These are phyloP conservation scores for Candida maris DNA, from an alignment of 805 yeast genomes.

Conservation along the genomic window DNA sequence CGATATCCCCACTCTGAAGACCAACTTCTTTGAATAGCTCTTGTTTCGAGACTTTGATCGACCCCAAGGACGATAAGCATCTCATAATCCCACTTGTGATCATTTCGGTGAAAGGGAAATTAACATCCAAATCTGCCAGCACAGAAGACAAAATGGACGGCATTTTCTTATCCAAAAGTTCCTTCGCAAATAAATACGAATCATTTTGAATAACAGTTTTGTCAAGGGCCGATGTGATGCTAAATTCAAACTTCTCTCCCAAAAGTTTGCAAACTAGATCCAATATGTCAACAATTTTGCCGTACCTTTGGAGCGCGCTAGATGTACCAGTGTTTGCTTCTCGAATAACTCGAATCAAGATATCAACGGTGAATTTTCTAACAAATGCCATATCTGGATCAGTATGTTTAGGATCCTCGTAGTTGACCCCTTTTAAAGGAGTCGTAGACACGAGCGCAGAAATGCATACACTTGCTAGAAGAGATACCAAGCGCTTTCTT, in stretches of 20 bases:
- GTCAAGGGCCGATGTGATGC: conserved; percentile 39
- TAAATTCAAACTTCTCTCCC: conserved; percentile 37
- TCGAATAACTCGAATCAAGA: conserved; percentile 56
- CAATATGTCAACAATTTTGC: conserved; percentile 50
- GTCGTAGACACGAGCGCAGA: conserved; percentile 60
- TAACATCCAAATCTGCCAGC: conserved; percentile 66
- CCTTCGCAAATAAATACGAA: conserved; percentile 57
- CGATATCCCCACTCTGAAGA: conserved; percentile 31
- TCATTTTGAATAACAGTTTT: conserved; percentile 52
- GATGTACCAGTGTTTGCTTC: conserved; percentile 41
- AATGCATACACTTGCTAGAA: conserved; percentile 58
- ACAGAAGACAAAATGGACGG: conserved; percentile 55
- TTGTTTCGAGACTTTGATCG: conserved; percentile 53
- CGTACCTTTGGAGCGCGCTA: conserved; percentile 44
- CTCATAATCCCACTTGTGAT: conserved; percentile 57
- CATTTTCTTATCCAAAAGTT: conserved; percentile 65
- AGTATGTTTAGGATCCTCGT: conserved; percentile 44
- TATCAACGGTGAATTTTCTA: conserved; percentile 69
- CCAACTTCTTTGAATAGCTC: conserved; percentile 48
- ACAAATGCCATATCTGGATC: conserved; percentile 72
- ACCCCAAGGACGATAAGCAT: conserved; percentile 55
- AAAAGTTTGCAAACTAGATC: conserved; percentile 44
- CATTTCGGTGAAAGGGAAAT: conserved; percentile 61
- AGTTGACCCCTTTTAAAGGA: conserved; percentile 45
- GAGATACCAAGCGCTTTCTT: conserved; percentile 55